phyloP scores from a whole-genome alignment of 2,329 filamentous ascomycete genomes.

The Neurospora crassa region DNA sequence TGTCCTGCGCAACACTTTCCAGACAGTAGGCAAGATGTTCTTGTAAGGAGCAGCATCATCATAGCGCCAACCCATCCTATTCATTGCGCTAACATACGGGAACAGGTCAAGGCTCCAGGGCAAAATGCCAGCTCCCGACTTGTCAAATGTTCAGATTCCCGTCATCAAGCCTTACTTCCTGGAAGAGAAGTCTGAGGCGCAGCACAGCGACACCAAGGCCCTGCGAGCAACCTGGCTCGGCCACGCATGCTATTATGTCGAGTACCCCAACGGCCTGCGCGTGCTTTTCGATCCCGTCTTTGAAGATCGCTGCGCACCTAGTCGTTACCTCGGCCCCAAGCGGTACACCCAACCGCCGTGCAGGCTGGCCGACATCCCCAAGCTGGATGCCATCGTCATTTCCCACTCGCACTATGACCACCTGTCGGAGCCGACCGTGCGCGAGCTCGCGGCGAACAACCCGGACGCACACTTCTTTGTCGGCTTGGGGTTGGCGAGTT shows the following conservation, averaged over 20 bases:
- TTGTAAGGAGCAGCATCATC: slow-evolving; percentile 22
- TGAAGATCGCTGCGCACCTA: slow-evolving; percentile 73
- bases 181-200: slow-evolving; percentile 32
- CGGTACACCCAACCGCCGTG: slow-evolving; percentile 73
- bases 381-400: slow-evolving; percentile 69
- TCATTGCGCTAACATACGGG: slow-evolving; percentile 2
- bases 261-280: slow-evolving; percentile 77
- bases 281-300: slow-evolving; percentile 94
- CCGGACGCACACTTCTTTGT: slow-evolving; percentile 83
- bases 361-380: slow-evolving; percentile 65
- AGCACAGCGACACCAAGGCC: slow-evolving; percentile 26
- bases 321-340: slow-evolving; percentile 61
- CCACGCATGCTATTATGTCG: slow-evolving; percentile 87
- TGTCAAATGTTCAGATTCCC: slow-evolving; percentile 54
- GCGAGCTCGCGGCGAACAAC: slow-evolving; percentile 59
- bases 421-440: slow-evolving; percentile 66
- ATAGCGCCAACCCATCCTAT: neutral
- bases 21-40: slow-evolving; percentile 24
- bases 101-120: slow-evolving; percentile 21
- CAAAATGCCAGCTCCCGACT: slow-evolving; percentile 42
- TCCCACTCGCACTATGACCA: slow-evolving; percentile 93
- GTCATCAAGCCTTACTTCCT: slow-evolving; percentile 61
- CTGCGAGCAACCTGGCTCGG: slow-evolving; percentile 90
- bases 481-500: slow-evolving; percentile 69
- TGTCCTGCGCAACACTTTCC: slow-evolving; percentile 11